Base-by-base conservation (phyloP, 805 yeast species). In the Schizosaccharomyces japonicus region DNA sequence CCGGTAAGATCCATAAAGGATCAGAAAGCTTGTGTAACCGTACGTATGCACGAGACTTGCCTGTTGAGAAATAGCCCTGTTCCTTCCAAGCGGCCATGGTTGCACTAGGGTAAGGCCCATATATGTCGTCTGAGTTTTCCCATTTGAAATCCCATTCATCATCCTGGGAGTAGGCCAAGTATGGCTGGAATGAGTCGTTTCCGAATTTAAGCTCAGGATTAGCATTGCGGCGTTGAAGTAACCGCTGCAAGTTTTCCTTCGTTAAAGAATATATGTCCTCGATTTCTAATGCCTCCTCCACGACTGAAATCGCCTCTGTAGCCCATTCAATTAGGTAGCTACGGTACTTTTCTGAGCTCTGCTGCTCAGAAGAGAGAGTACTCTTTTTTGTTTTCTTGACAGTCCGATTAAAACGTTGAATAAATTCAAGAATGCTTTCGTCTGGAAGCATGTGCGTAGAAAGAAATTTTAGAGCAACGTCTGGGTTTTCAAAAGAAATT, bases 381-480 rank as follows among this genome's bases (percentile, higher is more conserved):
- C 23, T 36, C 7, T 29, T 36, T 36, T 36, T 19, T 23, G 25
- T 19, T 36, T 36, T 36, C 27, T 36, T 2, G 26, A 6, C 17
- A 25, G 42, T 19, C 2, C 8, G 6, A n/a, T 19, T 17, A 13
- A 52, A 40, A 28, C 56, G 46, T 53, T 54, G 71, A 28, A 77
- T 57, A 2, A 75, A 70, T 55, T 76, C 81, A 58, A 71, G 51
- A 2, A 76, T 67, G 0, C 75, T 70, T 55, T 76, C 82, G 1
- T 69, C 73, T 0, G 78, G 75, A 44, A 74, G 70, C 34, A 78
- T 56, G 1, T 55, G n/a, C 1, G 50, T 57, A 2, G 76, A 67
- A n/a, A 76, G 53, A 1, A 53, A 51, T 4, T 44, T 49, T 44
- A 66, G 45, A 13, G 63, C 49, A 2, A 54, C 54, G 19, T 57